Percentiles rank a stretch among this genome's conserved stretches.
phyloP scores from a whole-genome alignment of 106 monocot genomes.

The Phalaenopsis aphrodite region DNA sequence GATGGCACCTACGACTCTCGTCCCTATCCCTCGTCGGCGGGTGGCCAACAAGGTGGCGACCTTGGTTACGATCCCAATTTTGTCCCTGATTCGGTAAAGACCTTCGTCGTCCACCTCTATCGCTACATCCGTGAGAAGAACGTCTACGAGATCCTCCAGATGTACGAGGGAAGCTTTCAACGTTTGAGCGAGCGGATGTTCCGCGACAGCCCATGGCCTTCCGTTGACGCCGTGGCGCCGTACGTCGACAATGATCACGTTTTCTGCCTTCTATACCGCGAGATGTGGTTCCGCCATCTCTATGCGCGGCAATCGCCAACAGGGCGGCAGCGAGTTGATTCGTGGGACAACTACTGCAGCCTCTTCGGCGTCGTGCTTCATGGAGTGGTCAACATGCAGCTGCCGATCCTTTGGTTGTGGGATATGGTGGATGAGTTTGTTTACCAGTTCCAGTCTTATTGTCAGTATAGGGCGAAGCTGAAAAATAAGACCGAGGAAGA shows the following conservation, averaged over 20 bases:
- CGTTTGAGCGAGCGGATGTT: conserved; percentile 83
- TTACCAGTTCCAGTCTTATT: conserved; percentile 91
- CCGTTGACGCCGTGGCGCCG: conserved; percentile 81
- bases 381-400: conserved; percentile 93
- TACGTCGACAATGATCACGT: conserved; percentile 97
- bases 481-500: conserved; percentile 80
- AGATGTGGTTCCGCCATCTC: conserved; percentile 90
- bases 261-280: conserved; percentile 89
- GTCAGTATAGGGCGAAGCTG: conserved; percentile 89
- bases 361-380: conserved; percentile 91
- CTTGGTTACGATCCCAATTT: conserved; percentile 73
- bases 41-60: conserved; percentile 9
- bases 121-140: conserved; percentile 96
- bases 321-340: conserved; percentile 63
- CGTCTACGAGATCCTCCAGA: conserved; percentile 98
- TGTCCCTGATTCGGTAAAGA: conserved; percentile 95
- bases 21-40: not conserved
- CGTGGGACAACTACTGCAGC: conserved; percentile 96
- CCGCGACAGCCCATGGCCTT: conserved; percentile 83
- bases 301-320: conserved; percentile 57
- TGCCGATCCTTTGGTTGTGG: conserved; percentile 99
- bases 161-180: conserved; percentile 95
- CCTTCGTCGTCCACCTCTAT: conserved; percentile 94
- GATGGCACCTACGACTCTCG: conserved; percentile 24
- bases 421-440: conserved; percentile 99